Evolutionary conservation across 2,329 filamentous ascomycete species (phyloP).

Genomic region (Fusarium praegraminearum): DNA sequence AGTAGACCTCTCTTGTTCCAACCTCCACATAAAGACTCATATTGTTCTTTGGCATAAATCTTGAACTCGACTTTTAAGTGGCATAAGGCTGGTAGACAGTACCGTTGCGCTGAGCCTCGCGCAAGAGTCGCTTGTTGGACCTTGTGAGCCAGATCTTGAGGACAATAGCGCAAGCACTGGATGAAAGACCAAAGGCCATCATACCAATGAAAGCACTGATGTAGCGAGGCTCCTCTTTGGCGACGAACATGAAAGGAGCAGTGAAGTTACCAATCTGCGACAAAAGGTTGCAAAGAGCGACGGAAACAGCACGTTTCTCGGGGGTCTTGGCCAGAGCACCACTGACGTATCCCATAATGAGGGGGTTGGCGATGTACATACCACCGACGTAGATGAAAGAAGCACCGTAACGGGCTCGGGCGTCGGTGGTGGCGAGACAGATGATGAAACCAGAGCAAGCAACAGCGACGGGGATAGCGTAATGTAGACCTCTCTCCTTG

Average conservation of each 20-base stretch:
- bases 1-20: not conserved
- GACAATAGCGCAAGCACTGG: slow-evolving; percentile 4
- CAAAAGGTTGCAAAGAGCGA: slow-evolving; percentile 11
- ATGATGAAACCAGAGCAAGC: slow-evolving; percentile 18
- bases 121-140: slow-evolving; percentile 16
- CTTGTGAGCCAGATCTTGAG: slow-evolving; percentile 23
- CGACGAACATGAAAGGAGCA: slow-evolving; percentile 21
- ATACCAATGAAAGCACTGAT: slow-evolving; percentile 25
- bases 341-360: slow-evolving; percentile 25
- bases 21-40: too few species aligned
- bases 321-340: slow-evolving; percentile 20
- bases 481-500: slow-evolving; percentile 16
- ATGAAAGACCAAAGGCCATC: slow-evolving; percentile 17
- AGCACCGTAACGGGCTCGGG: slow-evolving; percentile 11
- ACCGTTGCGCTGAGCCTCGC: slow-evolving; percentile 18
- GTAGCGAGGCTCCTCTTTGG: slow-evolving; percentile 21
- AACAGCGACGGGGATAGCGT: slow-evolving; percentile 10
- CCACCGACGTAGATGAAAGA: slow-evolving; percentile 9
- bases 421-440: not conserved
- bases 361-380: slow-evolving; percentile 27
- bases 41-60: not conserved
- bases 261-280: slow-evolving; percentile 24
- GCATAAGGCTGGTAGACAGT: slow-evolving; percentile 22
- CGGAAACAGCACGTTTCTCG: slow-evolving; percentile 13
- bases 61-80: not conserved